Evolutionary conservation across 768 basidiomycete genomes (phyloP), one percentile per base, ranked within the genome.

Genomic region (Kwoniella pini): DNA sequence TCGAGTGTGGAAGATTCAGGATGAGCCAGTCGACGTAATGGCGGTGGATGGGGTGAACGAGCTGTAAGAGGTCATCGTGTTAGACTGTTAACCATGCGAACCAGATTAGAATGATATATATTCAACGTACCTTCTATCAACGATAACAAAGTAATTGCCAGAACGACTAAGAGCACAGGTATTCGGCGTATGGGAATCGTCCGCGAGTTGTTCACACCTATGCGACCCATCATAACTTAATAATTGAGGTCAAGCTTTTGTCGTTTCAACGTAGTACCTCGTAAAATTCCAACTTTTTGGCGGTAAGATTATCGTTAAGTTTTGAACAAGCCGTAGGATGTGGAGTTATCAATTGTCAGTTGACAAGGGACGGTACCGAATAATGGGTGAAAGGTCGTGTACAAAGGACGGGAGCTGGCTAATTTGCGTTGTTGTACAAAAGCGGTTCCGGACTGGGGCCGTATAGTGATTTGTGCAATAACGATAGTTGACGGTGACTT

Each of bases 1-100:
- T 86, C 84, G 26, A 87, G 78, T 17, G 84, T 80, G 38, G 82
- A 77, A 1, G 83, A 83, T 15, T 81, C 80, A 15, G 84, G 85
- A 65, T 85, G 80, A 39, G 61, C 64, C 26, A 71, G 39, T 19
- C 69, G 62, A 28, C 67, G 54, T 13, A 69, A 30, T 45, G 76
- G 72, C 57, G 76, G 68, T 52, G 68, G 67, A 57, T 65, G 62
- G n/a, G 71, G 65, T 57, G 70, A 67, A 28, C 74, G 64, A 39
- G 74, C 69, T 75, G 42, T 22, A 38, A 5, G 21, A 42, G 17
- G 31, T 11, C 15, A 55, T 10, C 10, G 12, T 5, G 12, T 46
- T 26, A 46, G 45, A 13, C n/a, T 53, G 30, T n/a, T n/a, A n/a
- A n/a, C n/a, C n/a, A n/a, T n/a, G n/a, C n/a, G n/a, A n/a, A n/a